Conservation (phyloP, 2,329 filamentous ascomycete genomes). For the Colletotrichum caudatum region DNA sequence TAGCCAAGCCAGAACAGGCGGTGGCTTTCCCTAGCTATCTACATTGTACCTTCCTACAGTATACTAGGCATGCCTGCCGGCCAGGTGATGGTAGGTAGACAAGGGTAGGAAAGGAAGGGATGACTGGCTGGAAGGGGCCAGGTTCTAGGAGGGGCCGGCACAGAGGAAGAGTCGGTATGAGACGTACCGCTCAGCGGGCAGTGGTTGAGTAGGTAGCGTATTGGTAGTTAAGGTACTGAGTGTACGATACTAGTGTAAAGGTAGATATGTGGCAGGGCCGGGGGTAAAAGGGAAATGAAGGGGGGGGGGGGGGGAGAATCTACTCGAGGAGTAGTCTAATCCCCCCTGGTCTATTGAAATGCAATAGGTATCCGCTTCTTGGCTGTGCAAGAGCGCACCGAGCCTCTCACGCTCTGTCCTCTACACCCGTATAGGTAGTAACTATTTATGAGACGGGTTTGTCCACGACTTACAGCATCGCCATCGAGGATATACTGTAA, state of each 20-base stretch:
- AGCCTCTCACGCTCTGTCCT: background rate
- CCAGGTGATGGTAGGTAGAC: constrained; percentile 28
- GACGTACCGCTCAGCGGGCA: constrained; percentile 1
- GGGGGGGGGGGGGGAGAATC: constrained; percentile 2
- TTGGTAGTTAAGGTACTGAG: too few species aligned
- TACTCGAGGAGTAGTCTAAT: background rate
- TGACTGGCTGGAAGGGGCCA: constrained; percentile 35
- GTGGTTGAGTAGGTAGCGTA: background rate
- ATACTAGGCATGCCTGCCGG: constrained; percentile 16
- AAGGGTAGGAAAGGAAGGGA: constrained; percentile 34
- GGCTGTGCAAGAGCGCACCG: background rate
- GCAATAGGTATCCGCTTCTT: constrained; percentile 13
- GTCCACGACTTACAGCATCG: background rate
- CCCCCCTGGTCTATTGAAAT: background rate
- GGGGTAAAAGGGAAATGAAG: background rate
- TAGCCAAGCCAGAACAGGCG: constrained; percentile 30
- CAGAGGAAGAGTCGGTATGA: background rate
- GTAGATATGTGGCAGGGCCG: background rate
- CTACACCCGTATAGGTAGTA: background rate
- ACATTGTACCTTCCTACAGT: background rate
- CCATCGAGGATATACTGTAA: background rate
- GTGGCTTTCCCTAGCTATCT: constrained; percentile 23
- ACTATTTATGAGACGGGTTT: constrained; percentile 2
- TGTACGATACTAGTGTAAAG: too few species aligned
- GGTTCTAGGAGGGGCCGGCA: constrained; percentile 14